Conservation (phyloP, 2,329 filamentous ascomycete species). For the Chaetomium globosum region DNA sequence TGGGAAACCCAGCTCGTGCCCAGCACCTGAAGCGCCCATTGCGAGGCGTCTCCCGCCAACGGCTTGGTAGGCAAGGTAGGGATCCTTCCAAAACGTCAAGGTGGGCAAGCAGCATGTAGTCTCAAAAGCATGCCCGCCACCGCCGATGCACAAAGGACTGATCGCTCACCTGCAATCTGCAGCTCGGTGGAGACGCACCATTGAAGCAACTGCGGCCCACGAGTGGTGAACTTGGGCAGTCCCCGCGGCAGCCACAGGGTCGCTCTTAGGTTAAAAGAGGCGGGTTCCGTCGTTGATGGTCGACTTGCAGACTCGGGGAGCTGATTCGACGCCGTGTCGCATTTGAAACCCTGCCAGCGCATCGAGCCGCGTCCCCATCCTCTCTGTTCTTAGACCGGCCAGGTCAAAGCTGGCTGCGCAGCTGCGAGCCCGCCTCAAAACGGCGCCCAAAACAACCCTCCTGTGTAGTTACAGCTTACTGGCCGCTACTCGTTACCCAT, state of each 20-base stretch:
- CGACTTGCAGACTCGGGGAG: conserved; percentile 9
- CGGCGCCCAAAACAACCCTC: conserved; percentile 27
- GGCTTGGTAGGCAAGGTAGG: conserved; percentile 9
- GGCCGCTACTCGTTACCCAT: background rate
- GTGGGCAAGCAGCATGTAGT: conserved; percentile 8
- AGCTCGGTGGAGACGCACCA: background rate
- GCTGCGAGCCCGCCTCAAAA: conserved; percentile 10
- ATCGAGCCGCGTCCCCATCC: conserved; percentile 34
- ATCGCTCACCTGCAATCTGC: conserved; percentile 4
- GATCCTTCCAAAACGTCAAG: conserved; percentile 9
- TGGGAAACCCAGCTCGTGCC: conserved; percentile 1
- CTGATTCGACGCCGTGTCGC: conserved; percentile 34
- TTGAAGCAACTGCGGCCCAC: background rate
- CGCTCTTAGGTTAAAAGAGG: background rate
- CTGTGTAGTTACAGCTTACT: background rate
- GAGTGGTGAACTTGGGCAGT: background rate
- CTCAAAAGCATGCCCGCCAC: conserved; percentile 5
- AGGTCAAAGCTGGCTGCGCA: conserved; percentile 12
- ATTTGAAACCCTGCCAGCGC: conserved; percentile 40
- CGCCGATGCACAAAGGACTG: conserved; percentile 1
- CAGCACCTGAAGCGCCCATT: conserved; percentile 8
- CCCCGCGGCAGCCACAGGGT: background rate
- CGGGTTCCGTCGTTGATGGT: background rate
- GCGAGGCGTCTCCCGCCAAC: conserved; percentile 7
- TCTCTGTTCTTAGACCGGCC: conserved; percentile 29